phyloP scores from a whole-genome alignment of 2,329 filamentous ascomycete genomes.

The Penicillium hordei region DNA sequence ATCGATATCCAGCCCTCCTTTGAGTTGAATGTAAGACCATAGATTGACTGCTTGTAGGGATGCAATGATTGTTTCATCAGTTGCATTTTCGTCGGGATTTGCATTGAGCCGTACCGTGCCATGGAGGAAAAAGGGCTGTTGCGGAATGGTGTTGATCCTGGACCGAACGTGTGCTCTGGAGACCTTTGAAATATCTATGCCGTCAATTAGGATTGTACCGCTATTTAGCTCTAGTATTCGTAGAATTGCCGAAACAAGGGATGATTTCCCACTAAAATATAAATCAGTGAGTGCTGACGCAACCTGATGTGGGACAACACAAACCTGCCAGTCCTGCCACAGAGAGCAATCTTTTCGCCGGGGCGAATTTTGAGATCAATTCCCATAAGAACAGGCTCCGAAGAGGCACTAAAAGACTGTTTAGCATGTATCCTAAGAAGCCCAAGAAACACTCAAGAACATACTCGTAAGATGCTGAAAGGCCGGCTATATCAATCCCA shows the following conservation, averaged over 20 bases:
- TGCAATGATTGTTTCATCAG: constrained; percentile 25
- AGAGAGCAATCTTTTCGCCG: constrained; percentile 33
- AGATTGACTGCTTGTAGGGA: constrained; percentile 28
- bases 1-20: constrained; percentile 31
- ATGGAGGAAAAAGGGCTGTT: constrained; percentile 29
- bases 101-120: constrained; percentile 25
- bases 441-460: not conserved
- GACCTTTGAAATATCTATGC: constrained; percentile 25
- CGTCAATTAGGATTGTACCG: constrained; percentile 30
- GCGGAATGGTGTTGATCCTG: constrained; percentile 31
- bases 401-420: constrained; percentile 2
- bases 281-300: not conserved
- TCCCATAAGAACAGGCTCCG: constrained; percentile 18
- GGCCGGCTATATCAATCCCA: constrained; percentile 36
- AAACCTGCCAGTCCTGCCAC: constrained; percentile 33
- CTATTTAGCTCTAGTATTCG: constrained; percentile 30
- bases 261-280: constrained; percentile 29
- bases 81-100: constrained; percentile 11
- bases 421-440: not conserved
- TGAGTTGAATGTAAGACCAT: constrained; percentile 29
- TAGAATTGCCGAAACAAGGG: constrained; percentile 29
- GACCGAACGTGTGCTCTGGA: constrained; percentile 25
- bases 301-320: not conserved
- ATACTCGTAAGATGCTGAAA: constrained; percentile 42
- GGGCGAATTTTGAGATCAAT: constrained; percentile 24